Base-by-base conservation (phyloP, 805 yeast species). In the Wickerhamiella bombiphila region DNA sequence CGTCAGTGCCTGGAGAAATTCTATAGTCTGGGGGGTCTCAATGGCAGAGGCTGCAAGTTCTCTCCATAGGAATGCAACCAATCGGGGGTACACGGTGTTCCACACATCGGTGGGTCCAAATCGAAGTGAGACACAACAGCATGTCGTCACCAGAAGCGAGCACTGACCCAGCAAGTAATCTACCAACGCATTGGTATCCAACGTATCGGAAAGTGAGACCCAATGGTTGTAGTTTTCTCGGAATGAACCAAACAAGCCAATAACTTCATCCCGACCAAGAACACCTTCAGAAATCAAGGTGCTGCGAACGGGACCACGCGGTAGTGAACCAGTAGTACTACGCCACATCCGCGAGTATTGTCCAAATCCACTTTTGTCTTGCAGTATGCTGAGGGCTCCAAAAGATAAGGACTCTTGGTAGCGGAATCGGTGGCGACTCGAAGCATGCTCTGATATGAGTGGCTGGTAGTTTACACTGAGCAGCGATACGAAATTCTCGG, bases 221-320 rank as follows among this genome's bases (percentile, higher is more conserved):
- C 93, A 80, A 22, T 82, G 64, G 3, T 85, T 82, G 50, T 75
- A 80, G 48, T 77, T 66, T 35, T 73, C 70, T 31, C 78, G 60
- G 52, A 80, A 80, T 34, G 68, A 69, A 37, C 64, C 65, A 45
- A 80, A 56, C 29, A 79, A 55, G 14, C 61, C 60, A 5, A 65
- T 46, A 0, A 72, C 72, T 45, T 76, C 74, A 2, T 57, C 54
- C 29, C 62, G 48, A 1, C 70, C 49, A 13, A 80, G 48, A 3
- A 77, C 56, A 1, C 71, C 70, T 19, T 68, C 48, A 2, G 68
- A 47, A 2, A 80, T 60, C 2, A 77, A 54, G 49, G 77, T 42
- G 18, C 36, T 24, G 16, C 32, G 18, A 33, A 28, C 6, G 35
- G 36, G 28, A 19, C 33, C 28, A 40, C 29, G 34, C 21, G 28